Evolutionary conservation across 1,284 basidiomycete genomes (phyloP).

Genomic region (Irpex rosettiformis): DNA sequence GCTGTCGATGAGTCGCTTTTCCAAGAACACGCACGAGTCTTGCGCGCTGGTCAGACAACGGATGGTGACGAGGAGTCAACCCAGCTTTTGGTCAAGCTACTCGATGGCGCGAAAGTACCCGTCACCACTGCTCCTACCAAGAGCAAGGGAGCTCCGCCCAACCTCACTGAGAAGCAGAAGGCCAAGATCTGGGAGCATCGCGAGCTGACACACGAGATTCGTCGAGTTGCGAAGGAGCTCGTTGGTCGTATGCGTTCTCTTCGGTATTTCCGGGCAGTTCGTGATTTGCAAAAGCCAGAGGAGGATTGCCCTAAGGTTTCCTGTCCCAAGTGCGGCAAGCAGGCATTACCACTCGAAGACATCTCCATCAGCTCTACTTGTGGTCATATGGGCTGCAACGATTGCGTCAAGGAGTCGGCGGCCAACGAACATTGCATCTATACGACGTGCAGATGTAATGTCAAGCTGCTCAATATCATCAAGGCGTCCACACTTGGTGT

Average conservation of each 20-base stretch:
- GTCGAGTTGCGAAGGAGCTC: slow-evolving; percentile 82
- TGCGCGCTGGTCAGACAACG: slow-evolving; percentile 56
- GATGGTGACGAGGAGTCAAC: slow-evolving; percentile 73
- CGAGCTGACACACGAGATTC: slow-evolving; percentile 83
- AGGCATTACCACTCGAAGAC: slow-evolving; percentile 59
- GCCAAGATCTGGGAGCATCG: slow-evolving; percentile 79
- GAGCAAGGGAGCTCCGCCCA: slow-evolving; percentile 50
- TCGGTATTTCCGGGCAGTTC: slow-evolving; percentile 87
- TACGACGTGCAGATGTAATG: slow-evolving; percentile 53
- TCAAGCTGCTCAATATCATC: slow-evolving; percentile 76
- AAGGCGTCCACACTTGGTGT: slow-evolving; percentile 79
- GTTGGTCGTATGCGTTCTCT: slow-evolving; percentile 85
- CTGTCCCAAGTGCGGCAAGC: slow-evolving; percentile 58
- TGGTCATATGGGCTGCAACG: slow-evolving; percentile 80
- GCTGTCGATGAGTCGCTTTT: slow-evolving; percentile 74
- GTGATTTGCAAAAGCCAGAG: slow-evolving; percentile 78
- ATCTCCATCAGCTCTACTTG: slow-evolving; percentile 87
- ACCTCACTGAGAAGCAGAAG: slow-evolving; percentile 49
- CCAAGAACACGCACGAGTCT: slow-evolving; percentile 68
- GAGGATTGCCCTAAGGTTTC: slow-evolving; percentile 52
- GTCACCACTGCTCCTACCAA: slow-evolving; percentile 35
- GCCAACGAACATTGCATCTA: slow-evolving; percentile 82
- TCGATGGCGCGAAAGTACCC: slow-evolving; percentile 61
- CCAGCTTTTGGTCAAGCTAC: slow-evolving; percentile 51
- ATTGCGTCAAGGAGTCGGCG: slow-evolving; percentile 70